phyloP scores from a whole-genome alignment of 1,139 yeast genomes.

The Candida sp. region DNA sequence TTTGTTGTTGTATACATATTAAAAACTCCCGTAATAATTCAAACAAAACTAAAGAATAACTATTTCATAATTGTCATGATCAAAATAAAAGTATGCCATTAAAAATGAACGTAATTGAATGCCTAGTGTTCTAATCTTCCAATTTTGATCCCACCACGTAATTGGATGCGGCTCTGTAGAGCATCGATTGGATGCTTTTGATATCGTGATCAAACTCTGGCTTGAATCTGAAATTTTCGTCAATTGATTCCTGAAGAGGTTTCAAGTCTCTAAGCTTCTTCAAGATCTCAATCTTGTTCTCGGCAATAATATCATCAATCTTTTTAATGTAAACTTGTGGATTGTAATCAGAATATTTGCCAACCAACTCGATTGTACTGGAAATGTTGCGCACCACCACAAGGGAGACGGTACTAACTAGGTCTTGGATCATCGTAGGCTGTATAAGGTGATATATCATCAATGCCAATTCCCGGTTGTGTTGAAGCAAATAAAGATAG shows the following conservation, averaged over 20 bases:
- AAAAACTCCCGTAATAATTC: neutral
- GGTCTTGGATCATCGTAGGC: constrained; percentile 40
- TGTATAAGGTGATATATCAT: constrained; percentile 50
- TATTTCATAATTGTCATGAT: neutral
- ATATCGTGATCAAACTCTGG: constrained; percentile 22
- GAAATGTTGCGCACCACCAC: constrained; percentile 34
- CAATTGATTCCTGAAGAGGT: constrained; percentile 18
- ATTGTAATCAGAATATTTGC: constrained; percentile 24
- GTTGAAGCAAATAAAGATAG: constrained; percentile 44
- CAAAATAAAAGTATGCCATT: neutral
- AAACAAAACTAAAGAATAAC: neutral
- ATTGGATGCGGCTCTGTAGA: constrained; percentile 42
- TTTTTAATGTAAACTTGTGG: constrained; percentile 17
- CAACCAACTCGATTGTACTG: constrained; percentile 27
- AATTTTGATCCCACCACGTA: constrained; percentile 40
- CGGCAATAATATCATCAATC: constrained; percentile 20
- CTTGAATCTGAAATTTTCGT: constrained; percentile 16
- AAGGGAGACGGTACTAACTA: constrained; percentile 32
- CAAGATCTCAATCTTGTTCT: constrained; percentile 16
- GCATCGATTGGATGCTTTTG: constrained; percentile 35
- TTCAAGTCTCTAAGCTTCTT: constrained; percentile 18
- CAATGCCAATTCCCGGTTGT: constrained; percentile 40
- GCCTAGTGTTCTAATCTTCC: constrained; percentile 28
- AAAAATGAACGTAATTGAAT: neutral
- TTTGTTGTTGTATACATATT: neutral